Evolutionary conservation across 805 yeast genomes (phyloP), one percentile per base, ranked within the genome.

Genomic region (Priceomyces castillae): DNA sequence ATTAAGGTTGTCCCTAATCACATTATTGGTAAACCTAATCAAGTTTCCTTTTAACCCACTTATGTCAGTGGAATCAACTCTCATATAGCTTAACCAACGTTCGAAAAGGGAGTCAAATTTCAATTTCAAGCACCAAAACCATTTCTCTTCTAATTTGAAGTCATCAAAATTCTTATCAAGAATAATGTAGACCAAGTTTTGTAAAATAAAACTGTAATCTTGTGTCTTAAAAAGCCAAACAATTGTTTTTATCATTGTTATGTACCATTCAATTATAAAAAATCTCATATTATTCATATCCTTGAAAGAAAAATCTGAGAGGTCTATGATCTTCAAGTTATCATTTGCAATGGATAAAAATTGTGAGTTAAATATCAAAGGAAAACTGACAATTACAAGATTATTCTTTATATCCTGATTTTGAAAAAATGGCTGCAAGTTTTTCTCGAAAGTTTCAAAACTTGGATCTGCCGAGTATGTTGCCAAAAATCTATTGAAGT

Each of bases 361-460:
- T 36, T 31, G 65, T 46, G 47, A 59, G 46, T 51, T 61, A 53
- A 76, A 69, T 7, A 78, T 53, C 26, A 78, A 50, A 0, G 84
- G 84, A 46, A 76, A 66, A 7, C 76, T 59, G 11, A 78, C 64
- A 19, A 78, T 65, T 1, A 82, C 81, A 41, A 80, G 57, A 47
- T 77, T 78, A 52, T 77, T 76, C 53, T 77, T 77, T 36, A 78
- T 52, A 20, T 49, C 53, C 19, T 22, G 38, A n/a, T 50, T 37
- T 40, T 48, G 22, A 46, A 47, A 43, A 46, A 53, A 54, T 12
- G 48, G 50, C n/a, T 50, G 30, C 40, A 56, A 34, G 28, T 47
- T 40, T 37, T 50, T 53, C 34, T 47, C 49, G 41, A 57, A 46
- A 50, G 44, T 30, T 47, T 51, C 25, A 47, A 48, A 45, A 35